Conservation (phyloP, 1,139 yeast species). For the Scheffersomyces illinoinensis region DNA sequence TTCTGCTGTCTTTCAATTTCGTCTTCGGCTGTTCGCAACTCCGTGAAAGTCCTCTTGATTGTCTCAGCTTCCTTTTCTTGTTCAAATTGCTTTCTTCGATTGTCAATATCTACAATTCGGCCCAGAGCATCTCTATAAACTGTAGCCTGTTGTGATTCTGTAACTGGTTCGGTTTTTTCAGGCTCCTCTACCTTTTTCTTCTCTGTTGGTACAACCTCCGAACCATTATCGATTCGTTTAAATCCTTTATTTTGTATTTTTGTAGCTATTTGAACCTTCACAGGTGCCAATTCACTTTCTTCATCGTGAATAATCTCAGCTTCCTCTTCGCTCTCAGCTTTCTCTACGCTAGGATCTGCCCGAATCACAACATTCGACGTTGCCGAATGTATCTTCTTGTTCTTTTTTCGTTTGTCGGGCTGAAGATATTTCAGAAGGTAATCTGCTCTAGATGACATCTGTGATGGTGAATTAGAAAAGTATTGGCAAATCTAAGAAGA, state of each 20-base stretch:
- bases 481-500: neutral
- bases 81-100: conserved; percentile 24
- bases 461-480: neutral
- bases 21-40: conserved; percentile 46
- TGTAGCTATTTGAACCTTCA: conserved; percentile 15
- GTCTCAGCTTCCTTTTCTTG: conserved; percentile 26
- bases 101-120: conserved; percentile 43
- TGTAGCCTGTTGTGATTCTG: conserved; percentile 32
- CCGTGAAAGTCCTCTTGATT: conserved; percentile 32
- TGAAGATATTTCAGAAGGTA: conserved; percentile 52
- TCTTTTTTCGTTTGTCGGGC: conserved; percentile 19
- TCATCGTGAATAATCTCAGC: conserved; percentile 15
- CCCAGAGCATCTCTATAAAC: conserved; percentile 65
- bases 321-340: conserved; percentile 12
- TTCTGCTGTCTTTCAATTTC: conserved; percentile 21
- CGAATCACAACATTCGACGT: conserved; percentile 14
- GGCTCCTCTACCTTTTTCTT: conserved; percentile 2
- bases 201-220: conserved; percentile 7
- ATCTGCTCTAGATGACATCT: conserved; percentile 44
- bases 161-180: conserved; percentile 4
- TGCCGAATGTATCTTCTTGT: conserved; percentile 16
- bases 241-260: conserved; percentile 30
- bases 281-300: conserved; percentile 26
- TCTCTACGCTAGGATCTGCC: conserved; percentile 14
- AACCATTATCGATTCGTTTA: conserved; percentile 37